Evolutionary conservation across 805 yeast genomes (phyloP), one percentile per base, ranked within the genome.

Genomic region (Spathaspora girioi): DNA sequence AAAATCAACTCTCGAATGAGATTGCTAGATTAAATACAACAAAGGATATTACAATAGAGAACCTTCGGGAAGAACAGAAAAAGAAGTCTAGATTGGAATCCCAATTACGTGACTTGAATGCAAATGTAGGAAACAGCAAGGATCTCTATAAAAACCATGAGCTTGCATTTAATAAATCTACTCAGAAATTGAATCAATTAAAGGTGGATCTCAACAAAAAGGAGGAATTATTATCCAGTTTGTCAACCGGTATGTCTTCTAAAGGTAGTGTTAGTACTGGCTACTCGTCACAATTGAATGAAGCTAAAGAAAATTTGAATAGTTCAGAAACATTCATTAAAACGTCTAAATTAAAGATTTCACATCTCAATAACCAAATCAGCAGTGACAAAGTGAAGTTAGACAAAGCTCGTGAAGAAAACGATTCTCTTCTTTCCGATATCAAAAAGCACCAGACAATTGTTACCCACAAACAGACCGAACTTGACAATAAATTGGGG

Each of bases 181-280:
- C 81, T 46, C 63, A 60, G 1, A 61, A 68, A n/a, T 69, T 87
- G 19, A 70, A 67, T 2, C 61, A 63, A 0, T 56, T 82, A 50
- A 83, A 82, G 54, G 72, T 69, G 5, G 74, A 75, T 12, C 74
- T 79, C 45, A 71, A 74, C 32, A 77, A 74, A 53, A 89, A 87
- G 58, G 93, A 89, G 59, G 97, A 92, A 54, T 74, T 92, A 10
- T 69, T 89, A 9, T 87, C 94, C 0, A 85, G 96, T 0, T 73
- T 92, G 41, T 83, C 91, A 0, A 89, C 97, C 0, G 97, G 97
- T 59, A 84, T 92, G n/a, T 87, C 97, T 0, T 81, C 96, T 0
- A 84, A 81, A 53, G 97, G 96, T 50, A 76, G 73, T 35, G 77
- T 84, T 0, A 86, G 84, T 59, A 84, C 87, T 32, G 97, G 97